Percentiles rank a stretch among this genome's conserved stretches.
These are phyloP conservation scores for Helicostylum pulchrum DNA, from an alignment of 192 early-diverging fungal genomes.

Conservation along the genomic window DNA sequence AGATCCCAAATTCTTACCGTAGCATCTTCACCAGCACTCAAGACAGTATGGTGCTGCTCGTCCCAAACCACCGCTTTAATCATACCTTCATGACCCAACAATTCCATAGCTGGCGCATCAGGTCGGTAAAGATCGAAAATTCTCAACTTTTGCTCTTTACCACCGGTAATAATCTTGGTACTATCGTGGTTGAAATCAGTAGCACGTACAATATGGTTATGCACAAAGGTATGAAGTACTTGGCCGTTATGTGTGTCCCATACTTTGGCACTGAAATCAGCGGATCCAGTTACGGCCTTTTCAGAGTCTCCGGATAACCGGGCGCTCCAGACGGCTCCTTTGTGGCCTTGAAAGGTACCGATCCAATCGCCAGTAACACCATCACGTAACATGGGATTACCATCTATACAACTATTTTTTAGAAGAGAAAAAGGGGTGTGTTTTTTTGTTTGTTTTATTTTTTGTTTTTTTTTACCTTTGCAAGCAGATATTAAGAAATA, in stretches of 20 bases:
- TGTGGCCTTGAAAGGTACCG: slow-evolving; percentile 87
- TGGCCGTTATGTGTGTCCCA: slow-evolving; percentile 85
- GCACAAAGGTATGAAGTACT: slow-evolving; percentile 64
- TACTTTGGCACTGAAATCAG: slow-evolving; percentile 86
- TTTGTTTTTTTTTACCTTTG: slow-evolving; percentile 68
- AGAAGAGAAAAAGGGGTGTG: neutral
- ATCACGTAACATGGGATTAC: slow-evolving; percentile 82
- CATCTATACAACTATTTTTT: slow-evolving; percentile 47
- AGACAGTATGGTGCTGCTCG: slow-evolving; percentile 46
- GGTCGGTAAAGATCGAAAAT: slow-evolving; percentile 73
- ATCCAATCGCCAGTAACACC: slow-evolving; percentile 93
- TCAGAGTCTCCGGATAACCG: slow-evolving; percentile 71
- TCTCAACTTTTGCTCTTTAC: slow-evolving; percentile 77
- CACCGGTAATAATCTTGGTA: slow-evolving; percentile 73
- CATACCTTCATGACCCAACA: slow-evolving; percentile 52
- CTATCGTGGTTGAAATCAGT: slow-evolving; percentile 78
- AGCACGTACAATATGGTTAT: slow-evolving; percentile 80
- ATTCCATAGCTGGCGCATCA: slow-evolving; percentile 40
- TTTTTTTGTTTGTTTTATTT: no score
- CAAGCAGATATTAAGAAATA: slow-evolving; percentile 87
- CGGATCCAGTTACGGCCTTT: slow-evolving; percentile 88
- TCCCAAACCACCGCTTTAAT: slow-evolving; percentile 68
- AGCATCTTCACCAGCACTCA: slow-evolving; percentile 63
- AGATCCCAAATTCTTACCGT: slow-evolving; percentile 70
- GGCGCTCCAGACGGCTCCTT: slow-evolving; percentile 90